Percentiles rank a stretch among this genome's conserved stretches.
Evolutionary conservation across 306 rosid genomes (phyloP).

Genomic region (Rubus parviflorus): DNA sequence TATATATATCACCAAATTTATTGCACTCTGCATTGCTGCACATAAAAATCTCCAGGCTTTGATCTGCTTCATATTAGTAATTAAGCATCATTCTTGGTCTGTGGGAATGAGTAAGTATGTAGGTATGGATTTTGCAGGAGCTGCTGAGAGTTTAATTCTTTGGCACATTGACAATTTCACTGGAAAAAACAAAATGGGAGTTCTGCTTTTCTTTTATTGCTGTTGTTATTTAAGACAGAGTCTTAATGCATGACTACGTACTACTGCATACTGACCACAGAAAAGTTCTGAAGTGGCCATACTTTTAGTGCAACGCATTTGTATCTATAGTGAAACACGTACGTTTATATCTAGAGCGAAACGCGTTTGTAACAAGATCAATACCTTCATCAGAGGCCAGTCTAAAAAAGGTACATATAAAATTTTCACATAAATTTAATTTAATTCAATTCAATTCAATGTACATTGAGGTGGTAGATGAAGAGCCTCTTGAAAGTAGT

Average conservation of each 20-base stretch:
- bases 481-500: conserved; percentile 13
- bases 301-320: neutral
- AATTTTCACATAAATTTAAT: neutral
- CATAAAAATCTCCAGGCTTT: neutral
- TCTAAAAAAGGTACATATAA: neutral
- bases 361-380: neutral
- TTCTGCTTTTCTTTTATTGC: neutral
- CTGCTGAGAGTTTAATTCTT: conserved; percentile 12
- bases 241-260: neutral
- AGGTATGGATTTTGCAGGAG: neutral
- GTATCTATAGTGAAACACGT: no score
- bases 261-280: neutral
- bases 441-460: neutral
- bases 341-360: neutral
- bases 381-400: neutral
- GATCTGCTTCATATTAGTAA: neutral
- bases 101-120: neutral
- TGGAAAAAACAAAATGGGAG: neutral
- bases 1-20: neutral
- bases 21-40: neutral
- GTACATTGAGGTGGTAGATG: neutral
- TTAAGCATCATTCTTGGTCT: conserved; percentile 8
- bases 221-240: neutral
- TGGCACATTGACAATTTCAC: neutral
- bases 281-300: neutral